Conservation (phyloP, 805 yeast species). For the Lipomyces kockii region DNA sequence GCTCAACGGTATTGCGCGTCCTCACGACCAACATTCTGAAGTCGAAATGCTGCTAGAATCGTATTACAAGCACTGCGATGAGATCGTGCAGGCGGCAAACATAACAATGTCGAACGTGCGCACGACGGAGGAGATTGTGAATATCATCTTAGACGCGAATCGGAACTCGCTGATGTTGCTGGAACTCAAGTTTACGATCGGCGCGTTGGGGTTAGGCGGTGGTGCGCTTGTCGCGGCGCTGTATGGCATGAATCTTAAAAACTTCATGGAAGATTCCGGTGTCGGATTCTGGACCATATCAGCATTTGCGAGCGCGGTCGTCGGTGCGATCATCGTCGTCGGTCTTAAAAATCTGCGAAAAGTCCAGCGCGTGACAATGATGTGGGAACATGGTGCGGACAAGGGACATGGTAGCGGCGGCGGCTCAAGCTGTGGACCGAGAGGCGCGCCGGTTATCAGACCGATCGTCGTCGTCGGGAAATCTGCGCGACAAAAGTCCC, state of each 20-base stretch:
- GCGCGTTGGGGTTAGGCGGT: constrained; percentile 78
- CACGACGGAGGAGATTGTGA: constrained; percentile 93
- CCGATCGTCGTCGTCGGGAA: constrained; percentile 9
- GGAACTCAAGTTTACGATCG: constrained; percentile 81
- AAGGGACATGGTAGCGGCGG: not conserved
- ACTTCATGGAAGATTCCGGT: constrained; percentile 82
- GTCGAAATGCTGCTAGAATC: constrained; percentile 89
- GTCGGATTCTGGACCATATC: constrained; percentile 66
- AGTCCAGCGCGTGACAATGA: constrained; percentile 76
- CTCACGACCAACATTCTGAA: constrained; percentile 65
- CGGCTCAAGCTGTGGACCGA: not conserved
- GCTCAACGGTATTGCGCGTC: constrained; percentile 51
- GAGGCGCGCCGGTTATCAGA: not conserved
- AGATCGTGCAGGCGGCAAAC: constrained; percentile 88
- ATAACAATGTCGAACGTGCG: constrained; percentile 78
- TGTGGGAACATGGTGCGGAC: constrained; percentile 45
- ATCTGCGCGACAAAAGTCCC: not conserved
- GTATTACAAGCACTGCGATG: constrained; percentile 88
- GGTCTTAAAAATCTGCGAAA: constrained; percentile 63
- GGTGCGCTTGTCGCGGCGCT: constrained; percentile 81
- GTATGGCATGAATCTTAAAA: constrained; percentile 95
- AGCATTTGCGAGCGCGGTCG: constrained; percentile 52
- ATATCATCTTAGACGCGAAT: constrained; percentile 89
- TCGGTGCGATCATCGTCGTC: constrained; percentile 54
- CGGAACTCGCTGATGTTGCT: constrained; percentile 86